These are phyloP conservation scores for Petunia hybrid DNA, from an alignment of 305 asterid species.

Conservation along the genomic window DNA sequence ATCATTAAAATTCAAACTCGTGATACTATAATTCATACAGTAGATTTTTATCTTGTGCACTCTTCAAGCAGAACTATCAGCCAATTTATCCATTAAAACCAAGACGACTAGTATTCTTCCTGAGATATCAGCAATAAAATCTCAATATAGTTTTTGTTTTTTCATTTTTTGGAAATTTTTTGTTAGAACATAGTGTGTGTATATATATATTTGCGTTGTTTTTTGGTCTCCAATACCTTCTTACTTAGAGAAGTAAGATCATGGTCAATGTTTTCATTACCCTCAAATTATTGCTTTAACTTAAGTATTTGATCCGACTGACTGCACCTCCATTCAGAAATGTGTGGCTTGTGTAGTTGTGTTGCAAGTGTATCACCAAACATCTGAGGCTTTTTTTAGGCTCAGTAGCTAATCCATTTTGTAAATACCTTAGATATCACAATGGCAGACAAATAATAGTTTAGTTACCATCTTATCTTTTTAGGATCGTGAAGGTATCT, in stretches of 20 bases:
- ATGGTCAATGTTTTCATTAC: no score
- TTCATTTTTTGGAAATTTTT: background rate
- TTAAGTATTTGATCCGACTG: no score
- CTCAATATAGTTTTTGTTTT: background rate
- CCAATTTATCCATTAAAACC: background rate
- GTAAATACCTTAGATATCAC: background rate
- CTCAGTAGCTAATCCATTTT: background rate
- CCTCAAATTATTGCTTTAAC: no score
- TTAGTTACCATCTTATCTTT: background rate
- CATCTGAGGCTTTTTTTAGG: background rate
- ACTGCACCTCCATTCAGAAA: background rate
- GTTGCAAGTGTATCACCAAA: slow-evolving; percentile 9
- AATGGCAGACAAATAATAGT: background rate
- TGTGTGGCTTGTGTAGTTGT: slow-evolving; percentile 6
- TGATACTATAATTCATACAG: background rate
- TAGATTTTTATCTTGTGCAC: background rate
- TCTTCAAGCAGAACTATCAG: background rate
- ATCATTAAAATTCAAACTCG: background rate
- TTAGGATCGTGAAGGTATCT: background rate
- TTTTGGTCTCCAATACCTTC: background rate
- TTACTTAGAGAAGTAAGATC: background rate
- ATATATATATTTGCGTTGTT: background rate
- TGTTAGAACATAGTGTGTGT: background rate
- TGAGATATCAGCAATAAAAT: background rate
- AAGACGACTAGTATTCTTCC: background rate